Evolutionary conservation across 2,329 filamentous ascomycete species (phyloP), one percentile per base, ranked within the genome.

Genomic region (Pseudopyricularia javanii): DNA sequence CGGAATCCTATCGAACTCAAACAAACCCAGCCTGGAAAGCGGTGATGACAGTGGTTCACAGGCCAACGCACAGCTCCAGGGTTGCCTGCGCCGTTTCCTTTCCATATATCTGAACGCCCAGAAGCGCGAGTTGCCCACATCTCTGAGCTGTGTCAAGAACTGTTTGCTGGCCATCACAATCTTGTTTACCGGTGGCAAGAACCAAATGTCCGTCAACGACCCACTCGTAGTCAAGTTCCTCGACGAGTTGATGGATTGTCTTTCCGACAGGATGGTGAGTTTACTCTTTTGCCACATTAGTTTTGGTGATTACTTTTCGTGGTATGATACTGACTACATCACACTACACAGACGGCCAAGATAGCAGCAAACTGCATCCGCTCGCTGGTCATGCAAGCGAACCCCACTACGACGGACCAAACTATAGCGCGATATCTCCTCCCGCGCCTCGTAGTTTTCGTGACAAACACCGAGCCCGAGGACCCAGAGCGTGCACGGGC

Each of bases 61-160:
- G 60, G 86, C 74, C 32, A 79, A 76, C 56, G 70, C 78, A 7
- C 88, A 96, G 66, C 73, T 96, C 20, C 85, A 88, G 56, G 88
- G 87, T 50, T 93, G 88, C 56, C 74, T 96, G 9, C 82, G 85
- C 30, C 83, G 88, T 5, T 93, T 96, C 72, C 70, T 95, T 24
- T 80, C 85, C 17, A 93, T 94, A 52, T 82, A 90, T 59, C 74
- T 86, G 22, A 75, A 86, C 58, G 85, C 84, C 0, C 87, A 91
- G 67, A 87, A 83, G 64, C 79, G 87, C 40, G 86, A 91, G 61
- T 69, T 66, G 8, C 83, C 91, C 20, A 83, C 85, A 5, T 89
- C 90, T 3, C 74, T 98, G 24, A 74, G 85, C 1, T 95, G 90
- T 65, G 91, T 96, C 62, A 96, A 94, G 73, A 98, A 97, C 63